Evolutionary conservation across 2,329 filamentous ascomycete genomes (phyloP), one percentile per base, ranked within the genome.

Genomic region (Claviceps cyperi): DNA sequence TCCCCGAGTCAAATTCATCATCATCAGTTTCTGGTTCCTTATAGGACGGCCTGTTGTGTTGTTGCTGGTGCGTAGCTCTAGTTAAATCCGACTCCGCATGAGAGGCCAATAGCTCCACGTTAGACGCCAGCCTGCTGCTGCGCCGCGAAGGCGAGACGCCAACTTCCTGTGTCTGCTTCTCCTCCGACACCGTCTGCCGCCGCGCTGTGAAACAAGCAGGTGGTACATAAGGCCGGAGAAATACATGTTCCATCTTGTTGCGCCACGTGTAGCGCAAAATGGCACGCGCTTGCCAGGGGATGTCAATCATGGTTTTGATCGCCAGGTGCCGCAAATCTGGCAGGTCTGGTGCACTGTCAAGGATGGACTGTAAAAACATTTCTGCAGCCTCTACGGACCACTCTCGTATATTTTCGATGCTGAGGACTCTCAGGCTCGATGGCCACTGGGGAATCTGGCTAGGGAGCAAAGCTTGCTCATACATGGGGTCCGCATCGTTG

Each of bases 361-460:
- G 76, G 2, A 97, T 71, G 15, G 87, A 92, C 40, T 78, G 75
- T 57, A 96, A 85, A 57, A 96, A 86, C 51, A 79, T 80, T 57
- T 86, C 80, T 0, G 88, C 88, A 0, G 81, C 78, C 36, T 76
- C 73, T 1, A 78, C 73, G 13, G 76, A 75, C 81, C 84, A 90
- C 55, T 87, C 83, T 37, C 86, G 80, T 53, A 95, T 74, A 53
- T 92, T 81, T 41, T 83, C 75, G 51, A 96, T 72, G 60, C 91
- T 83, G 44, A 97, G 72, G 2, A 74, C 71, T 48, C 81, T 79
- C 2, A 97, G 72, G 5, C 74, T 80, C 5, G 72, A 61, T 2
- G 91, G 90, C 91, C 91, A 97, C 0, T 74, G 77, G 0, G 91
- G 90, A 5, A 83, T 65, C 54, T 94, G 78, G 17, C 73, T 69